These are phyloP conservation scores for Fraxinus xanthoxyloides DNA, from an alignment of 305 asterid genomes.

Conservation along the genomic window DNA sequence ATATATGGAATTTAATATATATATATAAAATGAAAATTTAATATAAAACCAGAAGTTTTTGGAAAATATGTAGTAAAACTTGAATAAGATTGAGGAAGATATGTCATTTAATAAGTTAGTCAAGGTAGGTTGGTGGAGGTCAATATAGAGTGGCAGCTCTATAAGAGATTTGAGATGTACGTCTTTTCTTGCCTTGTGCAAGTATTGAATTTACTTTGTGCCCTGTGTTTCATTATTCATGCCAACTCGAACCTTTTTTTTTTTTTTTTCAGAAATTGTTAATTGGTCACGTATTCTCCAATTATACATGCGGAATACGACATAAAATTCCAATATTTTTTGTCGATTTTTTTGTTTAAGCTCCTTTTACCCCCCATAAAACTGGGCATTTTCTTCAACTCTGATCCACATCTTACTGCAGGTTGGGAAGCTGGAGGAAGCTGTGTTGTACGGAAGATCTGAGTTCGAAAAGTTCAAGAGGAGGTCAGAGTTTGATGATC, in stretches of 20 bases:
- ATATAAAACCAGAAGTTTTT: background rate
- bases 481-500: slow-evolving; percentile 49
- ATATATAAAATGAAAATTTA: too few relatives aligned
- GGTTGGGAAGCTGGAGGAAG: slow-evolving; percentile 72
- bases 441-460: slow-evolving; percentile 61
- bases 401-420: slow-evolving; percentile 29
- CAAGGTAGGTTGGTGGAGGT: background rate
- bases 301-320: background rate
- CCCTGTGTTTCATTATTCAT: background rate
- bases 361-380: background rate
- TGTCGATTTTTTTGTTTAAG: background rate
- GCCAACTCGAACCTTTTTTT: background rate
- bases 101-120: background rate
- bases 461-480: slow-evolving; percentile 67
- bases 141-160: background rate
- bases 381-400: background rate
- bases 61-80: background rate
- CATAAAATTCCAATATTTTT: background rate
- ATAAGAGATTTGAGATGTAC: background rate
- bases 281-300: background rate
- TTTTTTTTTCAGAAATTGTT: background rate
- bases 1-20: background rate
- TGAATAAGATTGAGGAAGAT: background rate
- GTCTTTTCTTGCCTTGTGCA: slow-evolving; percentile 15
- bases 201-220: background rate